A percentile compares a stretch with the other conserved stretches of the same genome.
These are phyloP conservation scores for Apiotrichum mycotoxinovorans DNA, from an alignment of 1,284 basidiomycete species.

Conservation along the genomic window DNA sequence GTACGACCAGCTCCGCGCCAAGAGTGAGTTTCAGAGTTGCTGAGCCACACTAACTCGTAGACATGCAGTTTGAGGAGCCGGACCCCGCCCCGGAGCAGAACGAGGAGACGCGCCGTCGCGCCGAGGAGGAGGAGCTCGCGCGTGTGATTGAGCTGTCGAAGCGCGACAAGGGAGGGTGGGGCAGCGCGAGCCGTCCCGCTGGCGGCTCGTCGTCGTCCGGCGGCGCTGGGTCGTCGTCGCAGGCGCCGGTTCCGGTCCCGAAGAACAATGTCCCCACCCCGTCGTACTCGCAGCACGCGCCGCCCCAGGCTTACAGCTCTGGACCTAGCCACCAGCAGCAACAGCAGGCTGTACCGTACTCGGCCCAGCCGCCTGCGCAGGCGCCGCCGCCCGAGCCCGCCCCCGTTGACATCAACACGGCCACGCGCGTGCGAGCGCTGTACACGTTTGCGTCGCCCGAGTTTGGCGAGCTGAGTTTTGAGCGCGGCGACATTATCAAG, in stretches of 20 bases:
- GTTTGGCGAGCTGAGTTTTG: constrained; percentile 86
- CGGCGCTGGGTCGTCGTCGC: constrained; percentile 48
- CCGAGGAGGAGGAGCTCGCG: constrained; percentile 87
- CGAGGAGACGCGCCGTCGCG: constrained; percentile 67
- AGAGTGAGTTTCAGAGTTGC: constrained; percentile 58
- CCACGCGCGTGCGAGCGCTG: constrained; percentile 82
- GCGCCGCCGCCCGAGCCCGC: constrained; percentile 32
- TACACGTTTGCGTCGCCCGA: constrained; percentile 88
- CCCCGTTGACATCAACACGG: constrained; percentile 50
- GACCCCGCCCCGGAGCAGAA: constrained; percentile 53
- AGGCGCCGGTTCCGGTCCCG: constrained; percentile 10
- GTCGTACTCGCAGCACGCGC: constrained; percentile 4
- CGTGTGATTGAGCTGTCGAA: constrained; percentile 83
- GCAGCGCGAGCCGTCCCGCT: constrained; percentile 39
- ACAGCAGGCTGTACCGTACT: neutral
- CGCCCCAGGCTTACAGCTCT: constrained; percentile 17
- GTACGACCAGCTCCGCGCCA: constrained; percentile 73
- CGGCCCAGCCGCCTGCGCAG: constrained; percentile 16
- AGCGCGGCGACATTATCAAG: constrained; percentile 91
- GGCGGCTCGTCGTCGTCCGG: constrained; percentile 17
- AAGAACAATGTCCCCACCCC: constrained; percentile 1
- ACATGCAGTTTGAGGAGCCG: constrained; percentile 58
- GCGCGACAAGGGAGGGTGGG: constrained; percentile 71
- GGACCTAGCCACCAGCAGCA: constrained; percentile 18
- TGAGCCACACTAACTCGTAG: constrained; percentile 14